Evolutionary conservation across 1,284 basidiomycete species (phyloP).

Genomic region (Sanghuangporus baumii): DNA sequence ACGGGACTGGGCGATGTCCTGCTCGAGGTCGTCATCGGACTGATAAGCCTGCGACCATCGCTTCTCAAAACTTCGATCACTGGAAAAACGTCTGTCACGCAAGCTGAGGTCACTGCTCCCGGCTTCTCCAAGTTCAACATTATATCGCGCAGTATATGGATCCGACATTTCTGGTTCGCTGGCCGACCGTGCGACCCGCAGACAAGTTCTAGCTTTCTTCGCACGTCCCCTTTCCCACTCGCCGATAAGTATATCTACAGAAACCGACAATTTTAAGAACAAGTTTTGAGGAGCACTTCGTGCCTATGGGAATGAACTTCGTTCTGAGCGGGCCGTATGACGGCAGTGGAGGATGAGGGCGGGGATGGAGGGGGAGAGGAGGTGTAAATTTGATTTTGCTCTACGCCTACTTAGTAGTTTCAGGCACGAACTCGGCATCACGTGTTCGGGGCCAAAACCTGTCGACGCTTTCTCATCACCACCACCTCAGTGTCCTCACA

Average conservation of each 20-base stretch:
- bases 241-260: not conserved
- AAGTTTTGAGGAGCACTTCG: not conserved
- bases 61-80: not conserved
- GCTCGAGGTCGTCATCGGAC: not conserved
- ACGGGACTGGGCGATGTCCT: not conserved
- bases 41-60: constrained; percentile 4
- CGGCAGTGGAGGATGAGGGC: not conserved
- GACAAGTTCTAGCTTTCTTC: not conserved
- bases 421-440: not conserved
- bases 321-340: not conserved
- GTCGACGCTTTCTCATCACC: not conserved
- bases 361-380: not conserved
- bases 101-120: constrained; percentile 2
- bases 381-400: not conserved
- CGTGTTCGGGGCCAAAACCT: not conserved
- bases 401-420: not conserved
- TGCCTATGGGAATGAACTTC: not conserved
- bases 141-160: not conserved
- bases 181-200: not conserved
- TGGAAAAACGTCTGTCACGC: not conserved
- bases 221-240: not conserved
- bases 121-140: not conserved
- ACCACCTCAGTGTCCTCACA: not conserved
- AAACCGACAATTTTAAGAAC: not conserved
- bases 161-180: not conserved